Evolutionary conservation across 805 yeast genomes (phyloP).

Genomic region (Clavispora vitiphila): DNA sequence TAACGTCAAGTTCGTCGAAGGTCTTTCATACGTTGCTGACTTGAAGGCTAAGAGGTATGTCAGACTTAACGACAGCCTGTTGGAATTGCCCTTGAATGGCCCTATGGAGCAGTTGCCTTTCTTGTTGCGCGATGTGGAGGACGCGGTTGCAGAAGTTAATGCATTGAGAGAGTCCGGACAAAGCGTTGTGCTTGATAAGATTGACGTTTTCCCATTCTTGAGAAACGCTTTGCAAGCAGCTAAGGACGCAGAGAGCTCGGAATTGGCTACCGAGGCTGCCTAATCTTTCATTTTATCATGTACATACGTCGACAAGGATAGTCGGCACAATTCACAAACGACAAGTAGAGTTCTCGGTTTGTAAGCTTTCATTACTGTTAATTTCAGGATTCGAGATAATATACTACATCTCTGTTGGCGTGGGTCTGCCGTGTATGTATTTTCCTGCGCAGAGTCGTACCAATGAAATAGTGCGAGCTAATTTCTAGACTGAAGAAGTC

Average conservation of each 20-base stretch:
- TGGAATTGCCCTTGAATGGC: conserved; percentile 34
- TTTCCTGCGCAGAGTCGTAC: not conserved
- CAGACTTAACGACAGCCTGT: conserved; percentile 19
- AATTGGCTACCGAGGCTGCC: not conserved
- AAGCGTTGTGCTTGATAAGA: conserved; percentile 28
- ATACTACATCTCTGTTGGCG: no score
- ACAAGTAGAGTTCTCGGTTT: not conserved
- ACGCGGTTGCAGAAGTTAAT: conserved; percentile 43
- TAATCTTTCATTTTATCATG: not conserved
- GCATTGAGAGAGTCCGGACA: conserved; percentile 43
- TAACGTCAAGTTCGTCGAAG: conserved; percentile 47
- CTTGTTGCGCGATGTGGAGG: conserved; percentile 26
- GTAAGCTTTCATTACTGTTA: no score
- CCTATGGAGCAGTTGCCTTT: conserved; percentile 39
- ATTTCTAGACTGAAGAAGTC: not conserved
- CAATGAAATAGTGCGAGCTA: not conserved
- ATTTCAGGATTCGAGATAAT: no score
- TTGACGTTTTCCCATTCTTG: conserved; percentile 37
- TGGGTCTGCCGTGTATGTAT: not conserved
- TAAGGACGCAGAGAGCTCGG: not conserved
- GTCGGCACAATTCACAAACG: not conserved
- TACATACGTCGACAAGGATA: conserved; percentile 1
- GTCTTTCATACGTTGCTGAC: conserved; percentile 64
- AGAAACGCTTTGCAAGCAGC: conserved; percentile 24
- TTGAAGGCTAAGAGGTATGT: conserved; percentile 49